These are phyloP conservation scores for Cystobasidium sp. DNA, from an alignment of 1,284 basidiomycete species.

Conservation along the genomic window DNA sequence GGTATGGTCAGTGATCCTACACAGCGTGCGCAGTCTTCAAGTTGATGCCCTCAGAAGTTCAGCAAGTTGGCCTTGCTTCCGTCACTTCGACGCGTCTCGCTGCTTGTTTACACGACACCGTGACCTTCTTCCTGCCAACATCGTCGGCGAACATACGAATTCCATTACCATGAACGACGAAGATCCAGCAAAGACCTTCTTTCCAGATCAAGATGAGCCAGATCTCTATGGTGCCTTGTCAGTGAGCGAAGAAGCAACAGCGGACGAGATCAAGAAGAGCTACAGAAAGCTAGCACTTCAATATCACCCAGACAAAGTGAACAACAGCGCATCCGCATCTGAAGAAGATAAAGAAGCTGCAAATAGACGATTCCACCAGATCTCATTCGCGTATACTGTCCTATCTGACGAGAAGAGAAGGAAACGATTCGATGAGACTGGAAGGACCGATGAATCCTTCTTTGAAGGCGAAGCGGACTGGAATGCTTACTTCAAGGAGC, in stretches of 20 bases:
- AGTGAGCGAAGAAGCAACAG: slow-evolving; percentile 36
- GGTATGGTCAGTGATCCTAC: too few relatives aligned
- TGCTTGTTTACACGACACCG: too few relatives aligned
- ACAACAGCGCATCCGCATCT: slow-evolving; percentile 5
- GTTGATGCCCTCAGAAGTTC: too few relatives aligned
- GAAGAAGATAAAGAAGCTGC: slow-evolving; percentile 61
- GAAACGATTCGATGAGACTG: slow-evolving; percentile 65
- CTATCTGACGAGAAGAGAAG: slow-evolving; percentile 76
- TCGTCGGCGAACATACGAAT: too few relatives aligned
- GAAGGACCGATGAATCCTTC: slow-evolving; percentile 77
- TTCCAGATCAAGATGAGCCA: slow-evolving; percentile 42
- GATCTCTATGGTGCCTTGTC: slow-evolving; percentile 50
- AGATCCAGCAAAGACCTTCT: slow-evolving; percentile 35
- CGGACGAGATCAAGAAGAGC: slow-evolving; percentile 56
- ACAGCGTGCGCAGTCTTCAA: too few relatives aligned
- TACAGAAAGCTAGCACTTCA: slow-evolving; percentile 81
- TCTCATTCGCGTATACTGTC: slow-evolving; percentile 88
- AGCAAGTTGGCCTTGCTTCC: too few relatives aligned
- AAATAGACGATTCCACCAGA: slow-evolving; percentile 77
- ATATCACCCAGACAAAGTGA: slow-evolving; percentile 68
- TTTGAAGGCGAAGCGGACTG: slow-evolving; percentile 77
- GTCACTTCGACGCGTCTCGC: too few relatives aligned
- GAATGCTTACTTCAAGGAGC: slow-evolving; percentile 87
- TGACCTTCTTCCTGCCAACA: too few relatives aligned
- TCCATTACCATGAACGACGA: slow-evolving; percentile 22